Evolutionary conservation across 768 basidiomycete genomes (phyloP).

Genomic region (Pulveroboletus sp.): DNA sequence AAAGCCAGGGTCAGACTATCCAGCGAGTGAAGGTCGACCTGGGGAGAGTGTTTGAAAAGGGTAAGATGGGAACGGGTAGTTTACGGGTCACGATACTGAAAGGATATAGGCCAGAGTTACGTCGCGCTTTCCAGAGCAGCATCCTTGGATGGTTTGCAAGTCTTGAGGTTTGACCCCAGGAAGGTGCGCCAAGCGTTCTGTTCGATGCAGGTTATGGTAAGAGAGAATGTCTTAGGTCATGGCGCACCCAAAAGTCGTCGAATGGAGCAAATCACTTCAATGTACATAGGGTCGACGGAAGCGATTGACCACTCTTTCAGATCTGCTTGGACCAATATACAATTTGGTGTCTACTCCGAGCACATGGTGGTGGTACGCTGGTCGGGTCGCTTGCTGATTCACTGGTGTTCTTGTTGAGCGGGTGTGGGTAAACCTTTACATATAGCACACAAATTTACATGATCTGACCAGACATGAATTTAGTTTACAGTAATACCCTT

Average conservation of each 20-base stretch:
- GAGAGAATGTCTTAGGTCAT: conserved; percentile 30
- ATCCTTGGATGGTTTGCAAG: conserved; percentile 49
- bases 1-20: conserved; percentile 73
- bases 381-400: neutral
- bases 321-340: neutral
- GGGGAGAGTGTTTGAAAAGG: conserved; percentile 59
- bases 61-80: conserved; percentile 17
- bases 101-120: conserved; percentile 40
- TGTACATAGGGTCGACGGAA: neutral
- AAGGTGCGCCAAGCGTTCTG: conserved; percentile 33
- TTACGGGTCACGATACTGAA: neutral
- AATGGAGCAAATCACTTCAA: conserved; percentile 36
- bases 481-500: conserved; percentile 39
- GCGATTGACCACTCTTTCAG: neutral
- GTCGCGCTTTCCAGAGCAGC: conserved; percentile 51
- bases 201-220: neutral
- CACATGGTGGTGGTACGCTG: neutral
- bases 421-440: neutral
- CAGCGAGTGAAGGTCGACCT: conserved; percentile 62
- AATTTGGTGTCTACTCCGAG: conserved; percentile 12
- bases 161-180: conserved; percentile 47
- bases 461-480: neutral
- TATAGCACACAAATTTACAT: too few relatives aligned
- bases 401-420: neutral
- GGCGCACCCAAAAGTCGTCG: conserved; percentile 41